Base-by-base conservation (phyloP, 768 basidiomycete species). In the Leccinellum rugosiceps region DNA sequence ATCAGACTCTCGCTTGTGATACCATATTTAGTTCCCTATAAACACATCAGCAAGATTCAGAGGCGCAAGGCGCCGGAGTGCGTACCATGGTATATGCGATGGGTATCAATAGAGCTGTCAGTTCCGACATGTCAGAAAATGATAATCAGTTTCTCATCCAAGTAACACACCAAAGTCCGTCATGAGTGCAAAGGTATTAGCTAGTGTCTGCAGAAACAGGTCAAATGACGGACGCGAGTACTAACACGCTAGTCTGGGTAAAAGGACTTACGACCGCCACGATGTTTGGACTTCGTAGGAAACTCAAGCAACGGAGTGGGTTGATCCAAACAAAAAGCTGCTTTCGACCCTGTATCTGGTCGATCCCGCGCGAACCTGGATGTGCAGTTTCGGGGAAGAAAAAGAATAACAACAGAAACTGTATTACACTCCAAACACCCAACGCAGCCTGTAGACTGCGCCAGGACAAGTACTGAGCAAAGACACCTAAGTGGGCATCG, bases 301-400 rank as follows among this genome's bases (percentile, higher is more conserved):
- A 63, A 38, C 65, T 57, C 4, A 88, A 64, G 30, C 82, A 77
- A 6, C 67, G 62, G 32, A 90, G 72, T 1, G 87, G 87, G 65
- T 89, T 90, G 21, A 90, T 58, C 65, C 80, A 79, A 0, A 83
- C 72, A 50, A 77, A 72, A 41, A 58, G 55, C 44, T 56, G 70
- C 4, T 56, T 62, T 2, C 60, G 59, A 3, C 64, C 58, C 28
- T 53, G 55, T 3, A 67, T 55, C 58, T 82, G 82, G 53, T 86
- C 85, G 2, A 86, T 73, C 0, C 84, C 82, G 38, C 78, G 74
- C 1, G 78, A 65, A 7, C 83, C 79, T 1, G 87, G 86, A 62
- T 86, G 83, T 50, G 79, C 81, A 3, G 87, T 89, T 63, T 90
- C 88, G 0, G 87, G 87, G n/a, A 87, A 77, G 52, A 77, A 77